Conservation (phyloP, 2,329 filamentous ascomycete genomes). For the Raffaelea albimanens region DNA sequence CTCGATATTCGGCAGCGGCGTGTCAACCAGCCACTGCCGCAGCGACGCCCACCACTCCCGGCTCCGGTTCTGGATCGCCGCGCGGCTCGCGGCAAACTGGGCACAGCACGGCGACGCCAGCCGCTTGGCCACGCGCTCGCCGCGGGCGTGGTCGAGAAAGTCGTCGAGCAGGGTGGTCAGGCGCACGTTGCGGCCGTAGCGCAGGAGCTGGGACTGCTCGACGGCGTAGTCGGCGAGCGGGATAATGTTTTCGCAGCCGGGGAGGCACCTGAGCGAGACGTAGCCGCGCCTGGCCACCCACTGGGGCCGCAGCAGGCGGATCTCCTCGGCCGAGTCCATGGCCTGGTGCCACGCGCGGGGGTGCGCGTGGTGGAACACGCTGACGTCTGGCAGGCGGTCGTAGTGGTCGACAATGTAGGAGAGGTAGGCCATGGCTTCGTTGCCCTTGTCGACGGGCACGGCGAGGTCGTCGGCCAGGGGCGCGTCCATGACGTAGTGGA, state of each 20-base stretch:
- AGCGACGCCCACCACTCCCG: constrained; percentile 34
- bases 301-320: constrained; percentile 39
- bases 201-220: background rate
- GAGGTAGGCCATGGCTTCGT: constrained; percentile 54
- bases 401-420: constrained; percentile 55
- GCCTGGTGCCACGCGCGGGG: constrained; percentile 46
- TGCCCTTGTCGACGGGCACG: constrained; percentile 28
- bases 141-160: constrained; percentile 12
- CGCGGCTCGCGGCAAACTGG: constrained; percentile 41
- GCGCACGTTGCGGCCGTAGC: constrained; percentile 10
- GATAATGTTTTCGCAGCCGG: constrained; percentile 19
- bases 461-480: constrained; percentile 12
- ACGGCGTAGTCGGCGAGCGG: constrained; percentile 9
- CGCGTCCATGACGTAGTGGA: constrained; percentile 16
- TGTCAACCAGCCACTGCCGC: constrained; percentile 37
- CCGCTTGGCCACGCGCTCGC: constrained; percentile 20
- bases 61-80: constrained; percentile 29
- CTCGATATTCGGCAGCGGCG: constrained; percentile 29
- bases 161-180: constrained; percentile 14
- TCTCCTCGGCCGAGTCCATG: constrained; percentile 37
- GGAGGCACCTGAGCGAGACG: constrained; percentile 48
- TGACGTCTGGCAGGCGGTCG: constrained; percentile 45
- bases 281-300: constrained; percentile 44
- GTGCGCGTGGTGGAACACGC: constrained; percentile 52
- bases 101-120: constrained; percentile 39